Conservation (phyloP, 2,329 filamentous ascomycete genomes). For the Pseudocercospora pini-densiflorae region DNA sequence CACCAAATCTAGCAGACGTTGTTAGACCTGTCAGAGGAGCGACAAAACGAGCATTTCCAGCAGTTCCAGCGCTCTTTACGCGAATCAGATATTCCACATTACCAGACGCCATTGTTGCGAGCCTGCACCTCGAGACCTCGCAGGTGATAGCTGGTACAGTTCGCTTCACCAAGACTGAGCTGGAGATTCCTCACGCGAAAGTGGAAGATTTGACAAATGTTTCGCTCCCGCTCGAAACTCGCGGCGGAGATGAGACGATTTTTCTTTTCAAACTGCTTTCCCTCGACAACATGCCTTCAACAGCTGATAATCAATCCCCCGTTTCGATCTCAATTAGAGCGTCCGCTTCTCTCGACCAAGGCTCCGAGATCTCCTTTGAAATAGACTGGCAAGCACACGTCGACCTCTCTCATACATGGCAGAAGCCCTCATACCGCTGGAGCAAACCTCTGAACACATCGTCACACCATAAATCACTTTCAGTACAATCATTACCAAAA, state of each 20-base stretch:
- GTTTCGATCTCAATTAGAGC: conserved; percentile 29
- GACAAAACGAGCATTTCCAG: conserved; percentile 64
- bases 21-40: conserved; percentile 68
- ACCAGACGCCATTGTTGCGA: conserved; percentile 40
- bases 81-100: conserved; percentile 73
- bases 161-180: conserved; percentile 62
- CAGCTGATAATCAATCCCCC: conserved; percentile 1
- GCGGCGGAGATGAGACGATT: conserved; percentile 75
- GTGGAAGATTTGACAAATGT: conserved; percentile 49
- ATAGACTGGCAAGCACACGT: conserved; percentile 34
- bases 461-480: conserved; percentile 23
- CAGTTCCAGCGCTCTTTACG: conserved; percentile 72
- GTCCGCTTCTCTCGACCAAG: conserved; percentile 28
- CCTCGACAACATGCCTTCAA: neutral
- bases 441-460: conserved; percentile 29
- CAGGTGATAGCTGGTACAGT: conserved; percentile 45
- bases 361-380: conserved; percentile 29
- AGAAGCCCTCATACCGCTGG: conserved; percentile 34
- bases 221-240: conserved; percentile 29
- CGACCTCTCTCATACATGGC: conserved; percentile 25
- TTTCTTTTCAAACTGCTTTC: conserved; percentile 64
- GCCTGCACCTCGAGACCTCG: conserved; percentile 37
- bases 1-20: conserved; percentile 62
- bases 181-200: conserved; percentile 62
- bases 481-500: conserved; percentile 18